Evolutionary conservation across 139 green algal species (phyloP).

Genomic region (Chlorella sp.): DNA sequence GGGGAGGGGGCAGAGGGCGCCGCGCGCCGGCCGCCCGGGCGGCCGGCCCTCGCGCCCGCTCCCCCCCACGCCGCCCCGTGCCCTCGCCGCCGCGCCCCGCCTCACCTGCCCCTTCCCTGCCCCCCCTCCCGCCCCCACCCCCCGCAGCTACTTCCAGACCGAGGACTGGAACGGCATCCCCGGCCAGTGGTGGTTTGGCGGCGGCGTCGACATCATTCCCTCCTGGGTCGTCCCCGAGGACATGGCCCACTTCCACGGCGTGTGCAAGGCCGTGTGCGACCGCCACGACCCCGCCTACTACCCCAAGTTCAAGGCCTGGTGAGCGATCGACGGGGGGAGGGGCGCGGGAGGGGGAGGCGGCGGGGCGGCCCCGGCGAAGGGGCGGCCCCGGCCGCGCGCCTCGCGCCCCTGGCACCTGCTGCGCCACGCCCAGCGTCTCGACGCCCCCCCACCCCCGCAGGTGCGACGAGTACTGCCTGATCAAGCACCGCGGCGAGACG

Average conservation of each 20-base stretch:
- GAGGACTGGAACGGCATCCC: constrained; percentile 93
- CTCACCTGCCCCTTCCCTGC: neutral
- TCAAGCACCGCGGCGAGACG: constrained; percentile 88
- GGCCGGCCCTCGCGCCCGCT: too few species aligned
- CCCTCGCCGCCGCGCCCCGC: too few species aligned
- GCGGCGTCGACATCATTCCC: constrained; percentile 98
- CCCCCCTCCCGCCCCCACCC: neutral
- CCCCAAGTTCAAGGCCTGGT: constrained; percentile 92
- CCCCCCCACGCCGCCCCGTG: too few species aligned
- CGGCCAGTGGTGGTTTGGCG: constrained; percentile 99
- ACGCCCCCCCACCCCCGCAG: too few species aligned
- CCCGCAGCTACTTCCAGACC: constrained; percentile 98
- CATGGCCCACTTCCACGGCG: constrained; percentile 97
- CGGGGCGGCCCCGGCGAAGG: too few species aligned
- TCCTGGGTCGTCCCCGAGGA: constrained; percentile 93
- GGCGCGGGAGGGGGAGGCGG: too few species aligned
- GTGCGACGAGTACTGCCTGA: constrained; percentile 98
- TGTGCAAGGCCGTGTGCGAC: constrained; percentile 94
- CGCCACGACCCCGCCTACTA: constrained; percentile 94
- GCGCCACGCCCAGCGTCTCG: too few species aligned
- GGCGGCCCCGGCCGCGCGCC: too few species aligned
- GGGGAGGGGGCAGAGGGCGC: neutral
- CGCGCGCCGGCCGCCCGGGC: too few species aligned
- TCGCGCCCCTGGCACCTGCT: too few species aligned
- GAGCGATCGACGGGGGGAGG: too few species aligned